Evolutionary conservation across 192 early-diverging fungal species (phyloP).

Genomic region (Rhizoclosmatium globosum): DNA sequence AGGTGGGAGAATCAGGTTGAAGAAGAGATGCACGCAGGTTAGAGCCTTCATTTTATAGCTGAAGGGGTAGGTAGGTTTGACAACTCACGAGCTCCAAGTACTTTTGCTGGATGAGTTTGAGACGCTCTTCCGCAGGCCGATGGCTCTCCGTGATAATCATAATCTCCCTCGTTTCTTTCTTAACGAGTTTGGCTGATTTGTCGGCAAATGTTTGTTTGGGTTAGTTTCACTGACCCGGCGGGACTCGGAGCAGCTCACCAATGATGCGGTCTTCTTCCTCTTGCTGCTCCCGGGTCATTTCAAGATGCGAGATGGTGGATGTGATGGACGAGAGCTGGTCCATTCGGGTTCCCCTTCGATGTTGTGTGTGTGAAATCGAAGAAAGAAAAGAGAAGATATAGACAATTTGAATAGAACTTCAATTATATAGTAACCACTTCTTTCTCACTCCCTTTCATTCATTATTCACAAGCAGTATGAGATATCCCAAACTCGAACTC

Average conservation of each 20-base stretch:
- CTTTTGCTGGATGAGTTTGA: slow-evolving; percentile 58
- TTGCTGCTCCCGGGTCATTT: slow-evolving; percentile 35
- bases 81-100: slow-evolving; percentile 67
- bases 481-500: no score
- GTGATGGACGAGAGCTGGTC: slow-evolving; percentile 9
- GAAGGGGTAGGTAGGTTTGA: background rate
- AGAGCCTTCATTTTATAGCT: background rate
- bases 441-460: no score
- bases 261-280: slow-evolving; percentile 69
- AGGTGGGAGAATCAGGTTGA: background rate
- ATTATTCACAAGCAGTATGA: no score
- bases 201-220: background rate
- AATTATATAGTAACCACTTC: no score
- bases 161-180: slow-evolving; percentile 66
- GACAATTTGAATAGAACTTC: background rate
- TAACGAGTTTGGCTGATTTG: slow-evolving; percentile 61
- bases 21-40: background rate
- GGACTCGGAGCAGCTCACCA: slow-evolving; percentile 39
- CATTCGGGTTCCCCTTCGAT: background rate
- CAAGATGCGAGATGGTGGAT: slow-evolving; percentile 36
- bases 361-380: background rate
- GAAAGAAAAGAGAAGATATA: background rate
- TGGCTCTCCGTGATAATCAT: slow-evolving; percentile 56
- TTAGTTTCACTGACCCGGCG: background rate
- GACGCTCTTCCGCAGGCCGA: slow-evolving; percentile 49